Evolutionary conservation across 306 rosid genomes (phyloP), one percentile per base, ranked within the genome.

Genomic region (Sechiopsis laciniata): DNA sequence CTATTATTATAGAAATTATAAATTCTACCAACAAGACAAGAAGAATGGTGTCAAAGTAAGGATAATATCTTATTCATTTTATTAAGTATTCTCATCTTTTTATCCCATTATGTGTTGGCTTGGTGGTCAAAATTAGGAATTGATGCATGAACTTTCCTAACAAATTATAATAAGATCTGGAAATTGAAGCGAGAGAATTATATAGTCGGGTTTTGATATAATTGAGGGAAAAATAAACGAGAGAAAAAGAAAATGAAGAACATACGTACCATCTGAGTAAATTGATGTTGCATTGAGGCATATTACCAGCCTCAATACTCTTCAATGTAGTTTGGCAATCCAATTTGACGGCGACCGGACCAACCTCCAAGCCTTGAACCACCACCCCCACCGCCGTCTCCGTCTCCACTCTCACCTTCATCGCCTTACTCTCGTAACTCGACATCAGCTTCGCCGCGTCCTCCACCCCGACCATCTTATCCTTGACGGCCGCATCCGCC

Each of bases 231-330:
- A n/a, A n/a, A n/a, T n/a, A n/a, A n/a, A n/a, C n/a, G n/a, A n/a
- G n/a, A n/a, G n/a, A n/a, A 26, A 26, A 26, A 26, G 37, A 32
- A 32, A 32, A 32, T 32, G 37, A 32, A 32, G 51, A 37, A 63
- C 17, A 32, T 3, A 0, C 5, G 40, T 42, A 92, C 98, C 96
- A 90, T 80, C 74, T 80, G 82, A 88, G 77, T 20, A 82, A 4
- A 37, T 83, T 80, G 78, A 86, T n/a, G 56, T 80, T 48, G 79
- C 98, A 93, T 42, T 4, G 65, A 26, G 96, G 97, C 80, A 76
- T 71, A 6, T 60, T 83, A 8, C 90, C 94, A 6, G 21, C 76
- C 5, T 88, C 67, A 22, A 93, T 81, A 4, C 13, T 60, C 77
- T 79, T 86, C 81, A 90, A 66, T 11, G 82, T 80, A 22, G 78